phyloP scores from a whole-genome alignment of 2,329 filamentous ascomycete species.

The Aspergillus fijiensis region DNA sequence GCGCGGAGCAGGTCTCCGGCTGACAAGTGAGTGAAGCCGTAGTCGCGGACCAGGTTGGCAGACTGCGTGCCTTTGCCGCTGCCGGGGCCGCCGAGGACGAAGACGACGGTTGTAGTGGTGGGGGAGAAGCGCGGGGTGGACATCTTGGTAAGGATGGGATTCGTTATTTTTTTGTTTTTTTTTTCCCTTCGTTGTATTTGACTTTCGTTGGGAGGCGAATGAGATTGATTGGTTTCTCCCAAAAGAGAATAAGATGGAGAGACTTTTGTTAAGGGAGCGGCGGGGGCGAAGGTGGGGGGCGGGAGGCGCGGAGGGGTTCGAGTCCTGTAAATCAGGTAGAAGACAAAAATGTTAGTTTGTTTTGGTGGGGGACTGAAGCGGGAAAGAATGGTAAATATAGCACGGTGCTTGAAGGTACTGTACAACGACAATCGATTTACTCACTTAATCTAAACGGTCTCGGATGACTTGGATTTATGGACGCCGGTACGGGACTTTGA shows the following conservation, averaged over 20 bases:
- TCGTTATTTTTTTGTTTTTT: neutral
- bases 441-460: neutral
- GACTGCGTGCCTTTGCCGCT: conserved; percentile 98
- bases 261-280: neutral
- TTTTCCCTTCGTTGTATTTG: too few species aligned
- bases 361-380: neutral
- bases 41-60: conserved; percentile 78
- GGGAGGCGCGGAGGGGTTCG: neutral
- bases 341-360: neutral
- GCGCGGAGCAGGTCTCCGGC: conserved; percentile 91
- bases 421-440: neutral
- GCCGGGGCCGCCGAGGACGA: conserved; percentile 92
- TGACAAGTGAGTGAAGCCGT: conserved; percentile 88
- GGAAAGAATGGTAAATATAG: neutral
- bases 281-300: neutral
- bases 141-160: conserved; percentile 20
- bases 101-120: conserved; percentile 84
- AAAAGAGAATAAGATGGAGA: too few species aligned
- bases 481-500: conserved; percentile 49
- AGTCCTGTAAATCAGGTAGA: neutral
- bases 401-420: conserved; percentile 22
- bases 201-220: too few species aligned
- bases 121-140: conserved; percentile 70
- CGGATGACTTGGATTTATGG: conserved; percentile 51
- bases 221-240: too few species aligned